Percentiles rank a stretch among this genome's conserved stretches.
Evolutionary conservation across 1,284 basidiomycete genomes (phyloP).

Genomic region (Caloboletus firmus): DNA sequence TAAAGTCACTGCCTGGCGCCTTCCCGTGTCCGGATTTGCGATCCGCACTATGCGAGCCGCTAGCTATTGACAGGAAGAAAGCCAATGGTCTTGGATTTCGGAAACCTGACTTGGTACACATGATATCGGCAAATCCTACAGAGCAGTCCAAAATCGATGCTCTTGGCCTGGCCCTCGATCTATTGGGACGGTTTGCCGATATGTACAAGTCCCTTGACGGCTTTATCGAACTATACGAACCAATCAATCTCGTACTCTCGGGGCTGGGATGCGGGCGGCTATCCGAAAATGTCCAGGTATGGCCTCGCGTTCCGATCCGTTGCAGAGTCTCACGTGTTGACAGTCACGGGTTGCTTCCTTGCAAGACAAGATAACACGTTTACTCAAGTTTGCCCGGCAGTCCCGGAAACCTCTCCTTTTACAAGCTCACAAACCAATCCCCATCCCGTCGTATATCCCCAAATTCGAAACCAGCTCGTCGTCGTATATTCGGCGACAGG

Average conservation of each 20-base stretch:
- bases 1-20: conserved; percentile 54
- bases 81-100: conserved; percentile 40
- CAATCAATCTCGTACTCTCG: conserved; percentile 61
- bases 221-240: conserved; percentile 82
- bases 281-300: conserved; percentile 57
- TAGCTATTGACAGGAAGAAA: conserved; percentile 45
- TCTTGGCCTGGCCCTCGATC: conserved; percentile 58
- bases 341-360: conserved; percentile 48
- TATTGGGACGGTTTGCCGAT: conserved; percentile 69
- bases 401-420: conserved; percentile 79
- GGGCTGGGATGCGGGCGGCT: conserved; percentile 52
- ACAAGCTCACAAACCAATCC: conserved; percentile 95
- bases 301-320: neutral
- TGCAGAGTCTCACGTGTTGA: conserved; percentile 6
- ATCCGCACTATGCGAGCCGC: conserved; percentile 42
- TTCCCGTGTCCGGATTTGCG: conserved; percentile 77
- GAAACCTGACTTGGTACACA: conserved; percentile 48
- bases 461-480: conserved; percentile 89
- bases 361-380: conserved; percentile 50
- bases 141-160: conserved; percentile 72
- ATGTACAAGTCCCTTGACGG: conserved; percentile 78
- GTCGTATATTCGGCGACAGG: conserved; percentile 78
- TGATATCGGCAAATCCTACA: conserved; percentile 42
- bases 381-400: conserved; percentile 73
- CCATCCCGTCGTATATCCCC: conserved; percentile 90